Evolutionary conservation across 2,329 filamentous ascomycete genomes (phyloP), one percentile per base, ranked within the genome.

Genomic region (Ceratocystis albifundus): DNA sequence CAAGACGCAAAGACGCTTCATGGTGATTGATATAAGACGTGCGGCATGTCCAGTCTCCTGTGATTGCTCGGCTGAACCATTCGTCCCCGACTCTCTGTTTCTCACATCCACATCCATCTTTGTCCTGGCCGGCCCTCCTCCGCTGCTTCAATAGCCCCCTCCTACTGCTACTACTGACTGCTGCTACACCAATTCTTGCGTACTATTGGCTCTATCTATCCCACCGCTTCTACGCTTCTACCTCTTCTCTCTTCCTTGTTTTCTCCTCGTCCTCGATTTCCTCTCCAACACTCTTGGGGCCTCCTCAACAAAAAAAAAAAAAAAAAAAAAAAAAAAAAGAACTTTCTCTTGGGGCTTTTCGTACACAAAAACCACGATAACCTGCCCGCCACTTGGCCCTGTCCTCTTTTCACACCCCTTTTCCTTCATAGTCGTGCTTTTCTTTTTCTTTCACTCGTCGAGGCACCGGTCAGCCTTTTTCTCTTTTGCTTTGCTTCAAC

Each of bases 21-120:
- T n/a, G 17, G 55, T 59, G 55, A 36, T 59, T 59, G 55, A 36
- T 59, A 59, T 59, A 59, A 59, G 55, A 59, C 17, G 55, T 30
- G 28, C 5, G n/a, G 8, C 55, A 59, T 59, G 32, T 59, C 55
- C 55, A 32, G 12, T 25, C 55, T 59, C 12, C 55, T 25, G 3
- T 25, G 32, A 17, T 20, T 59, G 28, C 25, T n/a, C 2, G 25
- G 25, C 15, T 25, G 4, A 7, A 6, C n/a, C 8, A 3, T 10
- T 46, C 22, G 48, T 22, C 15, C 25, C 8, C 48, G 20, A 25
- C 25, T 25, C 15, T 53, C 48, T 53, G 25, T 4, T 53, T 53
- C 12, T 10, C 25, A 22, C 15, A 10, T 4, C 28, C 28, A 28
- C 28, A 28, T 4, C 12, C n/a, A 20, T 20, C 17, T 20, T 50